Percentiles rank a stretch among this genome's conserved stretches.
Evolutionary conservation across 1,139 yeast species (phyloP).

Genomic region (Pichia sp.): DNA sequence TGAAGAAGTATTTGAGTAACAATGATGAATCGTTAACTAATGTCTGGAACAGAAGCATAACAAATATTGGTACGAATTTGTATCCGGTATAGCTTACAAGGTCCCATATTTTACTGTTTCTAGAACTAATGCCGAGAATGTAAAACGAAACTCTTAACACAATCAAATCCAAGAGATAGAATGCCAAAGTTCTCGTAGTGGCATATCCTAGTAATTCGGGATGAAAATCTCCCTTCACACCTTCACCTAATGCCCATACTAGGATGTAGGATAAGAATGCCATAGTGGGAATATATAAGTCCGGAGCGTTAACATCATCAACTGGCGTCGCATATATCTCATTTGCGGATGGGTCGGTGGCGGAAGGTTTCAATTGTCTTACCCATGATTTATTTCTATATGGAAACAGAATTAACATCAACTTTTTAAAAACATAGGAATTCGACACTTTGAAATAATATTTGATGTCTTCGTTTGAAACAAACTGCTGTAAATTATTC

Average conservation of each 20-base stretch:
- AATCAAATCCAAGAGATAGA: constrained; percentile 61
- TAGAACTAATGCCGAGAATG: constrained; percentile 46
- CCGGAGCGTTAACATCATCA: constrained; percentile 91
- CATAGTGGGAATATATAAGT: constrained; percentile 92
- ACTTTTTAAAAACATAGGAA: constrained; percentile 69
- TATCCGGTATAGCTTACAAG: constrained; percentile 87
- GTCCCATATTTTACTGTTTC: constrained; percentile 52
- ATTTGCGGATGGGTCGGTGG: constrained; percentile 23
- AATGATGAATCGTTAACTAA: constrained; percentile 28
- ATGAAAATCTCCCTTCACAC: constrained; percentile 83
- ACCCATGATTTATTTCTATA: constrained; percentile 79
- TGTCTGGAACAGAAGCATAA: constrained; percentile 41
- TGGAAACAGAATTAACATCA: constrained; percentile 73
- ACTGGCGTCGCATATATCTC: constrained; percentile 63
- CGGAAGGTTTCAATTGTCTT: constrained; percentile 33
- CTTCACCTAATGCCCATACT: constrained; percentile 78
- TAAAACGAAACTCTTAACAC: constrained; percentile 58
- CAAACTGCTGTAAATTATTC: constrained; percentile 54
- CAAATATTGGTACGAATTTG: constrained; percentile 76
- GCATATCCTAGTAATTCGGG: constrained; percentile 88
- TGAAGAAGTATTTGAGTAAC: constrained; percentile 31
- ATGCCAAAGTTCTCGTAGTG: constrained; percentile 85
- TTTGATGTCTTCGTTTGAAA: constrained; percentile 47
- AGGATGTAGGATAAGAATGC: constrained; percentile 83
- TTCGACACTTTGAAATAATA: constrained; percentile 92